Evolutionary conservation across 2,329 filamentous ascomycete genomes (phyloP).

Genomic region (Juglanconis sp.): DNA sequence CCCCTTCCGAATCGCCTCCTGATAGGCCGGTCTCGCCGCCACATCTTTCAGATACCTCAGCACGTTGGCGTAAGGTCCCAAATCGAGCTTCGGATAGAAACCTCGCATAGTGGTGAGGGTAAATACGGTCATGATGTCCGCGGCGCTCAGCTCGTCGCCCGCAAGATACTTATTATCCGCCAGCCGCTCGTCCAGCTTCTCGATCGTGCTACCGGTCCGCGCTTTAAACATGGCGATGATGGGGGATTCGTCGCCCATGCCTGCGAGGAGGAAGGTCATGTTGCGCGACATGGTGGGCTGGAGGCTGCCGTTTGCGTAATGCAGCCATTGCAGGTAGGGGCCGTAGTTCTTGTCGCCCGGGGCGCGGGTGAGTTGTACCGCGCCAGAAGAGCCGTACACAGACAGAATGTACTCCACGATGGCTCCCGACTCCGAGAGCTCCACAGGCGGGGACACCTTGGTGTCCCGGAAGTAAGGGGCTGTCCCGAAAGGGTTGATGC

Average conservation of each 20-base stretch:
- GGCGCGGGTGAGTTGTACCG: slow-evolving; percentile 34
- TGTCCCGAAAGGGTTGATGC: slow-evolving; percentile 47
- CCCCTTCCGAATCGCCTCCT: slow-evolving; percentile 43
- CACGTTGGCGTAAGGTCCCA: slow-evolving; percentile 40
- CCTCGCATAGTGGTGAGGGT: slow-evolving; percentile 58
- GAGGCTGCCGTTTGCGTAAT: slow-evolving; percentile 46
- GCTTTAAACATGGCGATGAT: slow-evolving; percentile 28
- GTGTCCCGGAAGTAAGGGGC: slow-evolving; percentile 60
- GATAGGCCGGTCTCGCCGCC: slow-evolving; percentile 42
- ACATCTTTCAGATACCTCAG: slow-evolving; percentile 44
- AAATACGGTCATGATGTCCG: slow-evolving; percentile 64
- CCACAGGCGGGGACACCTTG: slow-evolving; percentile 33
- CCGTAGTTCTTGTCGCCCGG: slow-evolving; percentile 50
- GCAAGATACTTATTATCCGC: slow-evolving; percentile 50
- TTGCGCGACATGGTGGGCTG: slow-evolving; percentile 7
- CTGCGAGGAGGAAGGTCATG: slow-evolving; percentile 35
- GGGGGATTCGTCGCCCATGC: slow-evolving; percentile 25
- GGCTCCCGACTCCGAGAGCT: slow-evolving; percentile 57
- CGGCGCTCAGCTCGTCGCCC: slow-evolving; percentile 59
- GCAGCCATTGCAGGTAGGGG: slow-evolving; percentile 64
- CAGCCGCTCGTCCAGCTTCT: slow-evolving; percentile 48
- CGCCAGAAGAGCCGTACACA: slow-evolving; percentile 12
- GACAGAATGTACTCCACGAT: slow-evolving; percentile 60
- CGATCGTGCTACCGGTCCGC: slow-evolving; percentile 29
- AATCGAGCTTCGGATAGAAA: slow-evolving; percentile 40